A percentile compares a stretch with the other conserved stretches of the same genome.
Conservation (phyloP, 805 yeast species). For the Suhomyces vadensis region DNA sequence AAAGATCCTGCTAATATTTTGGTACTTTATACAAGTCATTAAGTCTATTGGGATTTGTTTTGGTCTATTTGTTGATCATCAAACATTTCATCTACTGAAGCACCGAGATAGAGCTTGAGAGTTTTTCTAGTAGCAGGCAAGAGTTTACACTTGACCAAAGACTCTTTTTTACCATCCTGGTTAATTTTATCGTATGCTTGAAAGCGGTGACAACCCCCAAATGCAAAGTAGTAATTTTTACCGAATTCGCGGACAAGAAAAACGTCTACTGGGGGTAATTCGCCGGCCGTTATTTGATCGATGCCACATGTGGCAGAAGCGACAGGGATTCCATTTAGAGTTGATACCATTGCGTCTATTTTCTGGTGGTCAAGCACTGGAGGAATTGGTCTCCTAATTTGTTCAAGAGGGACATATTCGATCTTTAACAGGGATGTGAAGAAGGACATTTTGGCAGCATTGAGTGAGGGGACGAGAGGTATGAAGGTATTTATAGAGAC, state of each 20-base stretch:
- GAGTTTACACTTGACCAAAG: conserved; percentile 65
- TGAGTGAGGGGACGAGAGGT: too few species aligned
- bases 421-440: conserved; percentile 61
- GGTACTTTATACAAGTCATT: too few species aligned
- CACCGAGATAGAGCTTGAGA: conserved; percentile 67
- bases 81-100: conserved; percentile 58
- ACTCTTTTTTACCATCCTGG: conserved; percentile 23
- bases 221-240: conserved; percentile 67
- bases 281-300: conserved; percentile 55
- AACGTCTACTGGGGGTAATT: conserved; percentile 82
- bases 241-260: conserved; percentile 66
- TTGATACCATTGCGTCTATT: conserved; percentile 77
- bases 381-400: conserved; percentile 78
- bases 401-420: conserved; percentile 61
- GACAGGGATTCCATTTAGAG: conserved; percentile 62
- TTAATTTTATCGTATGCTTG: conserved; percentile 74
- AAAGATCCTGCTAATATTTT: too few species aligned
- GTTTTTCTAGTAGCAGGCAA: conserved; percentile 76
- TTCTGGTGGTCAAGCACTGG: conserved; percentile 77
- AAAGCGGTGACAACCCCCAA: conserved; percentile 89
- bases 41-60: not conserved
- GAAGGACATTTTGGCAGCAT: conserved; percentile 52
- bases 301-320: conserved; percentile 61
- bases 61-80: conserved; percentile 4
- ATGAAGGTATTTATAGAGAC: too few species aligned